Evolutionary conservation across 78 protist species (phyloP).

Genomic region (Emiliania huxleyi): DNA sequence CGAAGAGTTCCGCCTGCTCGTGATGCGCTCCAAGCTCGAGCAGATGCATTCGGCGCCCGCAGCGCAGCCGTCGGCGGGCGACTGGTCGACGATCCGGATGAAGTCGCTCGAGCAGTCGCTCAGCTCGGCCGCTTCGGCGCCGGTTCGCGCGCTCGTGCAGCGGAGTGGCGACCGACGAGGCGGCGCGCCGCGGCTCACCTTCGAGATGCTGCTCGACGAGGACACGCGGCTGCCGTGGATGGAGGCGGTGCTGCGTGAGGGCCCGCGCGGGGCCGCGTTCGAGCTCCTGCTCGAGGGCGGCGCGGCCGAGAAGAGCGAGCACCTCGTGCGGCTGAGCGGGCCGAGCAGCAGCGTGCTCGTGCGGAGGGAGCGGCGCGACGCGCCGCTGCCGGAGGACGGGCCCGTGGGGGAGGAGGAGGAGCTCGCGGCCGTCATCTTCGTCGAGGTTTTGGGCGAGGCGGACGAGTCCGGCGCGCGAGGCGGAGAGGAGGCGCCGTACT

Average conservation of each 20-base stretch:
- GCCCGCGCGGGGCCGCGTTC: neutral
- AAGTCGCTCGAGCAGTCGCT: neutral
- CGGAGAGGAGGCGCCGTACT: neutral
- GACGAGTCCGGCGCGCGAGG: too few relatives aligned
- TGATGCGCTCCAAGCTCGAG: neutral
- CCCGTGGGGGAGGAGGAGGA: neutral
- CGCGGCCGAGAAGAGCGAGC: neutral
- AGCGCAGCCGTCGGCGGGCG: neutral
- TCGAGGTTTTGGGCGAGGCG: too few relatives aligned
- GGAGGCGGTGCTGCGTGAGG: neutral
- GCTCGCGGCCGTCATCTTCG: neutral
- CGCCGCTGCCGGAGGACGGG: neutral
- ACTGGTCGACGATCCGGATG: neutral
- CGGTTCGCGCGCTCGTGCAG: neutral
- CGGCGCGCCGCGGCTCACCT: neutral
- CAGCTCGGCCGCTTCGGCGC: neutral
- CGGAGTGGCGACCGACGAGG: neutral
- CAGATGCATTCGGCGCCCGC: neutral
- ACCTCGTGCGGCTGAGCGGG: neutral
- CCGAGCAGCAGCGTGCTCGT: neutral
- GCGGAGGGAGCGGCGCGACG: too few relatives aligned
- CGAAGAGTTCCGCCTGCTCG: neutral
- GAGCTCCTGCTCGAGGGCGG: neutral
- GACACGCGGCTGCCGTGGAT: neutral
- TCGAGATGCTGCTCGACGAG: neutral